Base-by-base conservation (phyloP, 441 rosid species). In the Dalechampia spathulata region DNA sequence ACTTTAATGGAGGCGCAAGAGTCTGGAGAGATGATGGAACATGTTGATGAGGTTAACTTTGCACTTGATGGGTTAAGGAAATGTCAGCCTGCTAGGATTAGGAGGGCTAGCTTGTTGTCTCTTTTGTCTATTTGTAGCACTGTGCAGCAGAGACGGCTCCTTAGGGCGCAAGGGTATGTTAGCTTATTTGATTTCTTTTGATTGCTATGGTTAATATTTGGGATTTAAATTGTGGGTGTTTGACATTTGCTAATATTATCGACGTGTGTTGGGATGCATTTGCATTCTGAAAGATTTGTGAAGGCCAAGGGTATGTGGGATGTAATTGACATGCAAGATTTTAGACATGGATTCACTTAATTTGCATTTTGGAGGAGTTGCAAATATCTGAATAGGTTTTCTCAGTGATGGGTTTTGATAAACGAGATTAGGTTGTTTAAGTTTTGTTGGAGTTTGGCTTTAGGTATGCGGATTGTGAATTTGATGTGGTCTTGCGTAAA, bases 1-100 rank as follows among this genome's bases (percentile, higher is more conserved):
- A 87, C 95, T 52, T 69, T 94, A 72, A 87, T 90, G 78, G 98
- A 94, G 79, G 83, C 97, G 7, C 99, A 94, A 81, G 97, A 94
- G 74, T 86, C 74, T 21, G 98, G 99, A 16, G 98, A 90, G 79
- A 80, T 87, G 85, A 94, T 90, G 98, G 99, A 90, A 75, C 87
- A 88, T 60, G 90, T 86, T 21, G 99, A 94, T 49, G 99, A 94
- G 83, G 94, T 94, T 57, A 86, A 90, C 74, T 94, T 87, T 49
- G 90, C 96, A 38, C 89, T 90, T 49, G 99, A 87, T 67, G 98
- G 98, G 65, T 67, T 94, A 58, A 74, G 65, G 78, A 80, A 75
- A 44, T 96, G 89, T 5, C 91, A 87, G 63, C 96, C 85, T 28
- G 52, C 77, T 49, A 81, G 96, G 81, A 86, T 85, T 67, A 62